Evolutionary conservation across 352 stramenopile species (phyloP).

Genomic region (Phytophthora lateralis): DNA sequence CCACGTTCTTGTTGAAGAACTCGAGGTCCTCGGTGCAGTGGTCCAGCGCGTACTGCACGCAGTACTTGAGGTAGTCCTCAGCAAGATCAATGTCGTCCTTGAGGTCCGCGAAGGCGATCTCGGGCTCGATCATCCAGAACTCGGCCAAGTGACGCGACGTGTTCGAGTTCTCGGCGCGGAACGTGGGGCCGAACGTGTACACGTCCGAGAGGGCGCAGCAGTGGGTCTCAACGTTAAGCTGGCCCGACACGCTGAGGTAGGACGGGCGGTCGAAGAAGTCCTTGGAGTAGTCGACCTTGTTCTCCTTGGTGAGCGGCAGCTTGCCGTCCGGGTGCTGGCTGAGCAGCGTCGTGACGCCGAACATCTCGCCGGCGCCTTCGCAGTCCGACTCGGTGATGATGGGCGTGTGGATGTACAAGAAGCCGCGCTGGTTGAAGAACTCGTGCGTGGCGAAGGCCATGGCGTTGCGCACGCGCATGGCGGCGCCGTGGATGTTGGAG

Average conservation of each 20-base stretch:
- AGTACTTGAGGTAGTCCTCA: conserved; percentile 97
- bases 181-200: conserved; percentile 99
- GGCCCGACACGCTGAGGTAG: conserved; percentile 96
- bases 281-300: conserved; percentile 89
- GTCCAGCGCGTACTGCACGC: conserved; percentile 92
- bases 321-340: conserved; percentile 79
- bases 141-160: conserved; percentile 97
- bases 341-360: conserved; percentile 93
- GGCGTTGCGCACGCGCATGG: conserved; percentile 93
- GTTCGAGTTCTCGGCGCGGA: conserved; percentile 99
- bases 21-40: conserved; percentile 92
- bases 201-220: conserved; percentile 86
- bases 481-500: conserved; percentile 91
- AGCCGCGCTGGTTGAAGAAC: conserved; percentile 93
- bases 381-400: conserved; percentile 97
- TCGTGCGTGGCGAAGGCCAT: conserved; percentile 94
- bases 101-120: conserved; percentile 91
- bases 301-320: conserved; percentile 58
- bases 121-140: conserved; percentile 99
- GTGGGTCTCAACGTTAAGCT: conserved; percentile 96
- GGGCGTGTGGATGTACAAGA: conserved; percentile 95
- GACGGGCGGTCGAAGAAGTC: conserved; percentile 92
- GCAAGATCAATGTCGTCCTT: conserved; percentile 95
- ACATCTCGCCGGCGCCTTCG: conserved; percentile 98
- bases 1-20: conserved; percentile 95